Evolutionary conservation across 1,139 yeast genomes (phyloP).

Genomic region (Zygoascus sp.): DNA sequence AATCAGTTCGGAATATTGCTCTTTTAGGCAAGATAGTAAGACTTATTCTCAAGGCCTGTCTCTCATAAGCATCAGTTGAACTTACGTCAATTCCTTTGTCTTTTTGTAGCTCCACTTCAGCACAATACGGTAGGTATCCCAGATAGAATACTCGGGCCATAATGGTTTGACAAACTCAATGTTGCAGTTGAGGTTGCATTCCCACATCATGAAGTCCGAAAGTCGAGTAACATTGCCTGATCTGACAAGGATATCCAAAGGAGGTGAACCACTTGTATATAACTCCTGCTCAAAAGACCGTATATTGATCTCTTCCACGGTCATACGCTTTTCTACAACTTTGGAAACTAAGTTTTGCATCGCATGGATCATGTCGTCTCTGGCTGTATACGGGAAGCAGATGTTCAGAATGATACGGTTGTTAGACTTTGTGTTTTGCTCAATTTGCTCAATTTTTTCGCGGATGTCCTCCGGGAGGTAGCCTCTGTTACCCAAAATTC

Average conservation of each 20-base stretch:
- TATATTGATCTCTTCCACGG: conserved; percentile 41
- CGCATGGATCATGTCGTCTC: conserved; percentile 82
- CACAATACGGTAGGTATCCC: conserved; percentile 52
- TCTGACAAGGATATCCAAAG: conserved; percentile 75
- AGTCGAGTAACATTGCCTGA: conserved; percentile 85
- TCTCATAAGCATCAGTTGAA: too few relatives aligned
- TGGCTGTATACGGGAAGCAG: conserved; percentile 91
- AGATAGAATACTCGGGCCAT: conserved; percentile 84
- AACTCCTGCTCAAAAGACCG: conserved; percentile 47
- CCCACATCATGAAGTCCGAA: conserved; percentile 90
- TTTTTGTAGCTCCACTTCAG: conserved; percentile 46
- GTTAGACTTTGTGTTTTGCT: conserved; percentile 61
- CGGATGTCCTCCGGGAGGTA: conserved; percentile 68
- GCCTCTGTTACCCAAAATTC: conserved; percentile 66
- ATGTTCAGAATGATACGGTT: conserved; percentile 73
- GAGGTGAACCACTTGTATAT: conserved; percentile 67
- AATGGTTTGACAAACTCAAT: conserved; percentile 69
- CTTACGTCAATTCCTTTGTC: conserved; percentile 23
- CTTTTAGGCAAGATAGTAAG: too few relatives aligned
- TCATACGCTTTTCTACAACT: conserved; percentile 31
- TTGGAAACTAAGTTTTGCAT: conserved; percentile 43
- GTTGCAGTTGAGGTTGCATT: conserved; percentile 45
- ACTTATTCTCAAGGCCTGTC: too few relatives aligned
- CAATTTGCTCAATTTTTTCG: conserved; percentile 58
- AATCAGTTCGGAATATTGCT: too few relatives aligned